phyloP scores from a whole-genome alignment of 2,329 filamentous ascomycete species.

The Pestalotiopsis sp. region DNA sequence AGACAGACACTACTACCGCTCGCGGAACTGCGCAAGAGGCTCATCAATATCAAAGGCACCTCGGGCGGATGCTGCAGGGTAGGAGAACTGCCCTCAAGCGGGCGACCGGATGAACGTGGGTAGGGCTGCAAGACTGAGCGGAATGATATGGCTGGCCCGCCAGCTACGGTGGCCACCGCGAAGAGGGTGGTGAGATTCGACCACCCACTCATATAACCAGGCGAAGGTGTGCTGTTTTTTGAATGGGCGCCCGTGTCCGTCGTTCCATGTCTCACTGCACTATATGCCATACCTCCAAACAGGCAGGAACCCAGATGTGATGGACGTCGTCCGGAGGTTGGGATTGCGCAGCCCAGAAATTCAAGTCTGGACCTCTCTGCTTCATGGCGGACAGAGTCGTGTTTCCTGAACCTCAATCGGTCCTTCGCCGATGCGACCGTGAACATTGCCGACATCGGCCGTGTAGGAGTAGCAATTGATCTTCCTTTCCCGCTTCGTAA shows the following conservation, averaged over 20 bases:
- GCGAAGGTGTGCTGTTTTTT: neutral
- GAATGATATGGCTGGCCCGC: too few relatives aligned
- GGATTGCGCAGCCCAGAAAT: neutral
- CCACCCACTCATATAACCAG: neutral
- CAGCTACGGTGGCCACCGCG: neutral
- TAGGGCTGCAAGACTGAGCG: neutral
- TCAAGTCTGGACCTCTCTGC: neutral
- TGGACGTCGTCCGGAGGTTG: neutral
- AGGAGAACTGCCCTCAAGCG: neutral
- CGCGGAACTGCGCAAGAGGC: neutral
- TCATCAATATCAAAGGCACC: neutral
- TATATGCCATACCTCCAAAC: neutral
- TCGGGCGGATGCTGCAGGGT: neutral
- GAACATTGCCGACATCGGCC: neutral
- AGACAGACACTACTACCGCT: neutral
- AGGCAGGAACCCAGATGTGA: neutral
- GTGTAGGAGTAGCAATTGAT: neutral
- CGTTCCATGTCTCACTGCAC: neutral
- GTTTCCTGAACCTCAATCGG: neutral
- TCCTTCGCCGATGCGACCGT: neutral
- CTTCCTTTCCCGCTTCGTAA: neutral
- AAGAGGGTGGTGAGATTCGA: neutral
- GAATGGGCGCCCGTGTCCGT: neutral
- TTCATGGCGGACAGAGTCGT: neutral
- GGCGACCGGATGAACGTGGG: neutral